phyloP scores from a whole-genome alignment of 2,329 filamentous ascomycete species.

The Coniochaeta sp. region DNA sequence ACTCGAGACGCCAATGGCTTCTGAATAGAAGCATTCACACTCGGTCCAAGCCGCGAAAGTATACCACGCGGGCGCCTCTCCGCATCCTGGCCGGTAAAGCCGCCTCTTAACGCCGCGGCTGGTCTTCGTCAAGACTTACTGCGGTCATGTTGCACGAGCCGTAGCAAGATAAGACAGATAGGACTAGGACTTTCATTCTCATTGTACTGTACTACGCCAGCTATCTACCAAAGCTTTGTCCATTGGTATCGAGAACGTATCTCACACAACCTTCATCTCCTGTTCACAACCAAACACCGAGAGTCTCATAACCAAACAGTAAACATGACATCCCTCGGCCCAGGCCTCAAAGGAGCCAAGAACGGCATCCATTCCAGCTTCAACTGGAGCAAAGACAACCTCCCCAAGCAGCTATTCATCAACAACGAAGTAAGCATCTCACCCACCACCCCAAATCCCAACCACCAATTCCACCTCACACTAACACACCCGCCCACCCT shows the following conservation, averaged over 20 bases:
- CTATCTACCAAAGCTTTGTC: not conserved
- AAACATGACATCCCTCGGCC: conserved; percentile 16
- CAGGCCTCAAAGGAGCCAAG: conserved; percentile 11
- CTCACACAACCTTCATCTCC: not conserved
- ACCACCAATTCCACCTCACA: not conserved
- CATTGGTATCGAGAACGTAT: not conserved
- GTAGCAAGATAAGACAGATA: not conserved
- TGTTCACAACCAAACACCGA: not conserved
- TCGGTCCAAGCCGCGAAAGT: not conserved
- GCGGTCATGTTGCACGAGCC: not conserved
- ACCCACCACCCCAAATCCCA: not conserved
- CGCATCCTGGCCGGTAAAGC: not conserved
- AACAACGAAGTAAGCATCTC: conserved; percentile 26
- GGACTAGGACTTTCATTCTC: not conserved
- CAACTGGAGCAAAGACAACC: conserved; percentile 20
- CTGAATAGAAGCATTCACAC: no score
- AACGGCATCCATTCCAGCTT: conserved; percentile 8
- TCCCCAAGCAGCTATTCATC: conserved; percentile 29
- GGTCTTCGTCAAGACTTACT: not conserved
- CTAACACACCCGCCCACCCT: no score
- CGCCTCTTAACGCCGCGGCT: not conserved
- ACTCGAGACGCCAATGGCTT: not conserved
- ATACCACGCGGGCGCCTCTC: not conserved
- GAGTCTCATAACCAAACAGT: not conserved
- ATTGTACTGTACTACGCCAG: not conserved